A percentile compares a stretch with the other conserved stretches of the same genome.
Evolutionary conservation across 495 filamentous ascomycete genomes (phyloP).

Genomic region (Penicillium mononematosum): DNA sequence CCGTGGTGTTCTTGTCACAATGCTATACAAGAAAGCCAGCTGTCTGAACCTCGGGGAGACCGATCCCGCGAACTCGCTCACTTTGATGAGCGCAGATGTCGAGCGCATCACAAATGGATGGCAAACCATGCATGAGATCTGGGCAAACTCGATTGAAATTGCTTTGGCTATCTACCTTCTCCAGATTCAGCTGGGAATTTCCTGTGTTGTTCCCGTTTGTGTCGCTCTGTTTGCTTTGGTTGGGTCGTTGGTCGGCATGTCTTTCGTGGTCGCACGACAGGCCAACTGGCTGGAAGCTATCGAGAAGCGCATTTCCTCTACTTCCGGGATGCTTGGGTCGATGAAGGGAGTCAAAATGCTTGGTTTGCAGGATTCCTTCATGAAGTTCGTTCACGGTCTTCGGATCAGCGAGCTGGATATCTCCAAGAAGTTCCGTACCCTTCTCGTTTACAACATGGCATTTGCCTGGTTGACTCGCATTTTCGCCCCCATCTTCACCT

Average conservation of each 20-base stretch:
- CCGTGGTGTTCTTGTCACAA: constrained; percentile 55
- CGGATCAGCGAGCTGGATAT: constrained; percentile 57
- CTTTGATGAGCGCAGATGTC: constrained; percentile 64
- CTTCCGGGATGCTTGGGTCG: constrained; percentile 50
- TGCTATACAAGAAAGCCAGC: constrained; percentile 54
- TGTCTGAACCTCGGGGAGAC: constrained; percentile 41
- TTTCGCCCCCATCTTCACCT: constrained; percentile 53
- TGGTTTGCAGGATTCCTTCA: constrained; percentile 45
- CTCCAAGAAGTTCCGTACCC: constrained; percentile 53
- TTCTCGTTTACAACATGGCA: constrained; percentile 55
- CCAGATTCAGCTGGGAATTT: constrained; percentile 53
- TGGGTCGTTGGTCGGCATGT: constrained; percentile 39
- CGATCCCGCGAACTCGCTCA: constrained; percentile 53
- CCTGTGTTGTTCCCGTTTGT: constrained; percentile 52
- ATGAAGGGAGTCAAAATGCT: constrained; percentile 67
- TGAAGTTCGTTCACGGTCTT: constrained; percentile 47
- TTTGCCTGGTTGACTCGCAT: constrained; percentile 53
- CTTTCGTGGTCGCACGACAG: constrained; percentile 26
- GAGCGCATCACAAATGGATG: constrained; percentile 52
- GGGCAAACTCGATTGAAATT: constrained; percentile 59
- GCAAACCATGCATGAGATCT: constrained; percentile 55
- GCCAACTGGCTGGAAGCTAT: constrained; percentile 36
- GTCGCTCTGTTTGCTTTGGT: constrained; percentile 44
- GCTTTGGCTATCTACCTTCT: constrained; percentile 58
- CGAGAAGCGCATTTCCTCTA: constrained; percentile 55